Conservation (phyloP, 106 monocot genomes). For the Dactylorhiza incarnata region DNA sequence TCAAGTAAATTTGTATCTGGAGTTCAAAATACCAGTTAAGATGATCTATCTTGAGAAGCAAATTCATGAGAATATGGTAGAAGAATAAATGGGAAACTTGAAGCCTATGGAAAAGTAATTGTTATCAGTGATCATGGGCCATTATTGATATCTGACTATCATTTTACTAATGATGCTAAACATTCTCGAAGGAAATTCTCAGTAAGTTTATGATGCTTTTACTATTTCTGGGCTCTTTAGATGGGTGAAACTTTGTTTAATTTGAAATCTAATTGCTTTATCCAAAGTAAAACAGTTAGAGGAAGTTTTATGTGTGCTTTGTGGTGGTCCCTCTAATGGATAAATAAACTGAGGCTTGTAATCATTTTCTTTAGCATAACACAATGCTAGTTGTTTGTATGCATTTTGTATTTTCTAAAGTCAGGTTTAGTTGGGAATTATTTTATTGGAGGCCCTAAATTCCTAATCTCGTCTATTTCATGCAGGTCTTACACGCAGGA, state of each 20-base stretch:
- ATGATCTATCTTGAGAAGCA: background rate
- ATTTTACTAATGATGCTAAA: background rate
- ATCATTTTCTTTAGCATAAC: background rate
- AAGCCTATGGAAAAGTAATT: background rate
- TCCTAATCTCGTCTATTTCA: background rate
- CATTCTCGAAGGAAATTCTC: background rate
- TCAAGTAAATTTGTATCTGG: background rate
- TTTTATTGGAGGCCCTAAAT: background rate
- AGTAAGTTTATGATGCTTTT: background rate
- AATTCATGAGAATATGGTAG: background rate
- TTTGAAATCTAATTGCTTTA: background rate
- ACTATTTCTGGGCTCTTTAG: background rate
- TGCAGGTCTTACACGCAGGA: conserved; percentile 88
- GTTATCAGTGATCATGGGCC: background rate
- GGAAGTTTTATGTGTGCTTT: background rate
- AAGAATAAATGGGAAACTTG: background rate
- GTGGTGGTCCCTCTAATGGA: background rate
- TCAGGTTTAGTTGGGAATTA: background rate
- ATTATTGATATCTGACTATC: background rate
- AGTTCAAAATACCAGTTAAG: background rate
- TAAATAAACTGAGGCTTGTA: background rate
- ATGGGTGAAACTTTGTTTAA: background rate
- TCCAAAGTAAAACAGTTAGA: background rate
- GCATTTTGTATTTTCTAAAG: background rate
- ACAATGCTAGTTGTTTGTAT: background rate